These are phyloP conservation scores for Stentor roeselii DNA, from an alignment of 73 alveolate species.

Conservation along the genomic window DNA sequence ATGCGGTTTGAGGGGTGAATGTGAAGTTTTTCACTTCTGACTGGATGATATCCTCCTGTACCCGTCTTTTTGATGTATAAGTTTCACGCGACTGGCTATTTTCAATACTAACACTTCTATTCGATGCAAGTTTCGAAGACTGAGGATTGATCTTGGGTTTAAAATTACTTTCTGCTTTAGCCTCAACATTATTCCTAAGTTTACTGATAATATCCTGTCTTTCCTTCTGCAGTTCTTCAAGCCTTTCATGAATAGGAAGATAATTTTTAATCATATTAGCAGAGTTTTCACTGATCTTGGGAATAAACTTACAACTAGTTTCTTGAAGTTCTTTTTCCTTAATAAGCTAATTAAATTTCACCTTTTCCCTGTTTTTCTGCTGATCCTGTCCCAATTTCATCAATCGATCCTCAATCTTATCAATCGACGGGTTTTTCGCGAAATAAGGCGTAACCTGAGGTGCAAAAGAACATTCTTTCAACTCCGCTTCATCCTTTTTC, in stretches of 20 bases:
- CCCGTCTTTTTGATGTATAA: neutral
- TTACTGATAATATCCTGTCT: neutral
- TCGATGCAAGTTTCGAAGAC: neutral
- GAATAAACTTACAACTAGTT: neutral
- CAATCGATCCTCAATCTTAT: neutral
- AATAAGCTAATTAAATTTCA: neutral
- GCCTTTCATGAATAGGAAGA: constrained; percentile 1
- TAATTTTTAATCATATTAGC: neutral
- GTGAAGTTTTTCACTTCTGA: neutral
- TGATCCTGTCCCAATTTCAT: neutral
- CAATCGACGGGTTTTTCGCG: neutral
- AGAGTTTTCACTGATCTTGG: neutral
- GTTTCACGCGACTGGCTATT: neutral
- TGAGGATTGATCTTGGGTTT: constrained; percentile 1
- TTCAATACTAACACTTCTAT: neutral
- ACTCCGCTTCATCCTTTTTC: neutral
- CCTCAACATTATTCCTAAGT: neutral
- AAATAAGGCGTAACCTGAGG: constrained; percentile 18
- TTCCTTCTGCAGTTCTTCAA: constrained; percentile 1
- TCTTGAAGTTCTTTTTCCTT: constrained; percentile 8
- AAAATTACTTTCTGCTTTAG: neutral
- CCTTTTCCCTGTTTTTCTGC: constrained; percentile 10
- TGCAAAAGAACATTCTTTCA: neutral
- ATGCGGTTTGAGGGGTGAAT: neutral
- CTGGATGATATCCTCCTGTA: neutral